Percentiles rank a stretch among this genome's conserved stretches.
phyloP scores from a whole-genome alignment of 345 rosid genomes.

The Stellera chamaejasme region DNA sequence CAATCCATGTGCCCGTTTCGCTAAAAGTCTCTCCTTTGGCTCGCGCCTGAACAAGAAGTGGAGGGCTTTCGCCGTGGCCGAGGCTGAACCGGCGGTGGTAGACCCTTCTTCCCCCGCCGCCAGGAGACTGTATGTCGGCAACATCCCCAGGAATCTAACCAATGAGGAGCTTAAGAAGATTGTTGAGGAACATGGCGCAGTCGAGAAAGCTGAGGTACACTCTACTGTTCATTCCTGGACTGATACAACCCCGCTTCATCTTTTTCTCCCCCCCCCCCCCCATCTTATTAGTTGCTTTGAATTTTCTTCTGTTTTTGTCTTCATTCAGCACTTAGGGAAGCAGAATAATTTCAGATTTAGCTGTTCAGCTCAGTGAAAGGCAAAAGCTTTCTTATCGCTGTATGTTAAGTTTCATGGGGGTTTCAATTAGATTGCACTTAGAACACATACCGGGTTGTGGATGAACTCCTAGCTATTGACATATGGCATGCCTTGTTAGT shows the following conservation, averaged over 20 bases:
- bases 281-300: not conserved
- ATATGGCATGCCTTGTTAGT: too few relatives aligned
- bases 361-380: too few relatives aligned
- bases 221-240: not conserved
- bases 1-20: constrained; percentile 1
- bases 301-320: too few relatives aligned
- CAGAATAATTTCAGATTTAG: too few relatives aligned
- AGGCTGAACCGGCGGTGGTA: constrained; percentile 31
- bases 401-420: too few relatives aligned
- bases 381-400: too few relatives aligned
- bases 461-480: too few relatives aligned
- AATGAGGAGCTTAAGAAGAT: constrained; percentile 52
- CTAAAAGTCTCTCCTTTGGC: constrained; percentile 3
- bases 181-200: constrained; percentile 72
- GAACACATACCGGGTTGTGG: too few relatives aligned
- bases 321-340: too few relatives aligned
- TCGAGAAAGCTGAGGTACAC: constrained; percentile 69
- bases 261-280: too few relatives aligned
- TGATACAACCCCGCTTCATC: not conserved
- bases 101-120: constrained; percentile 43
- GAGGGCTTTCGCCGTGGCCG: constrained; percentile 36
- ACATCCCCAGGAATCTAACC: constrained; percentile 61
- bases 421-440: too few relatives aligned
- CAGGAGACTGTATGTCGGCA: constrained; percentile 62
- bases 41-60: constrained; percentile 15